phyloP scores from a whole-genome alignment of 345 rosid genomes.

The Ricinus communis region DNA sequence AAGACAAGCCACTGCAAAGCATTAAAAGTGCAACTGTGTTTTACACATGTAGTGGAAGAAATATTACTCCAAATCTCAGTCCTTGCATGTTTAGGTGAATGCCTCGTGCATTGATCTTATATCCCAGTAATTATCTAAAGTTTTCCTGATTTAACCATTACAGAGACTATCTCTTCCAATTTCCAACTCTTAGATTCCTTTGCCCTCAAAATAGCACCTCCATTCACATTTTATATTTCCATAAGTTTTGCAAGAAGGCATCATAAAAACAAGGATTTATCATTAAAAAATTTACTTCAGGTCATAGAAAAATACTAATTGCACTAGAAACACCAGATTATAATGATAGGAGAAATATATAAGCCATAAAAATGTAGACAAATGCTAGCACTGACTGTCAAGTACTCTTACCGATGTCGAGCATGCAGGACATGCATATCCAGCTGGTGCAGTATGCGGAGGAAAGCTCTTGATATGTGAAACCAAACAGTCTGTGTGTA shows the following conservation, averaged over 20 bases:
- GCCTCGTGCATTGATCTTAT: too few species aligned
- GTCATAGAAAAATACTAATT: not conserved
- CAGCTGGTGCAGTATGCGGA: conserved; percentile 95
- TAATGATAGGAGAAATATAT: not conserved
- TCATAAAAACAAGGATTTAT: not conserved
- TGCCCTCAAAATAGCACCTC: not conserved
- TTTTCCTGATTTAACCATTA: not conserved
- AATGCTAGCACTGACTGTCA: not conserved
- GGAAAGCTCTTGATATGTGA: conserved; percentile 87
- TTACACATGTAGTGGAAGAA: too few species aligned
- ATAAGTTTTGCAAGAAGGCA: not conserved
- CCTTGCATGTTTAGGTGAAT: too few species aligned
- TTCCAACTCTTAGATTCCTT: not conserved
- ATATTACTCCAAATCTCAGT: too few species aligned
- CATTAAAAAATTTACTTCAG: not conserved
- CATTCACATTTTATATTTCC: not conserved
- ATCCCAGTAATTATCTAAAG: not conserved
- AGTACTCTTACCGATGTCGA: conserved; percentile 64
- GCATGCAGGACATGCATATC: conserved; percentile 85
- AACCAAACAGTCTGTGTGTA: conserved; percentile 86
- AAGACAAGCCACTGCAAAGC: too few species aligned
- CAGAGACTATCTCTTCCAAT: not conserved
- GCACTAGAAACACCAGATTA: not conserved
- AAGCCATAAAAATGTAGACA: not conserved
- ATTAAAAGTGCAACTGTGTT: too few species aligned